Conservation (phyloP, 495 filamentous ascomycete species). For the Aspergillus coremiiformis region DNA sequence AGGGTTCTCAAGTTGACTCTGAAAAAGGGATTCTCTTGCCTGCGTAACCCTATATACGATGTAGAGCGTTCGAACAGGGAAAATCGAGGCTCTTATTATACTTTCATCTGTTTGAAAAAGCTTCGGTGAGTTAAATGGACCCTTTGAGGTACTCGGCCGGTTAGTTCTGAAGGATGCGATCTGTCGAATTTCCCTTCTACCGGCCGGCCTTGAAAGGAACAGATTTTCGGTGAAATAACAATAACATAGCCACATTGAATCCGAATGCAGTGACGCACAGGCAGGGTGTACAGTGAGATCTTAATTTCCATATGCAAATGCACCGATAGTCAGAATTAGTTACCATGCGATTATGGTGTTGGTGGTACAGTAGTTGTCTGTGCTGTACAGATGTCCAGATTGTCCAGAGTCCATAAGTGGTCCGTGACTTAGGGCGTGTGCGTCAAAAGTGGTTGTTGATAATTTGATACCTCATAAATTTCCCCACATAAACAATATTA, state of each 20-base stretch:
- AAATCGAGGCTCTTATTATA: background rate
- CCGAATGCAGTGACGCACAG: constrained; percentile 21
- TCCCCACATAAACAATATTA: background rate
- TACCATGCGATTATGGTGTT: background rate
- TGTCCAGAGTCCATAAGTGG: too few species aligned
- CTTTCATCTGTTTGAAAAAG: background rate
- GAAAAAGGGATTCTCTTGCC: too few species aligned
- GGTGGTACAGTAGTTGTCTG: background rate
- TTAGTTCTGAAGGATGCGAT: constrained; percentile 2
- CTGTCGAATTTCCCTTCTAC: too few species aligned
- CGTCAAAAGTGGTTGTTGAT: too few species aligned
- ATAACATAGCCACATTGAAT: constrained; percentile 13
- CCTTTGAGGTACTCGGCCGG: background rate
- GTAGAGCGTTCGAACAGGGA: too few species aligned
- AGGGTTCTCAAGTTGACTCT: too few species aligned
- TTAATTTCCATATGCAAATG: background rate
- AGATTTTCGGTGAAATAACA: background rate
- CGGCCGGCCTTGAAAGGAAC: too few species aligned
- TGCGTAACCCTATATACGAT: too few species aligned
- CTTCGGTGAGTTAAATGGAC: background rate
- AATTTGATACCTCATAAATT: background rate
- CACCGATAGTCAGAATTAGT: background rate
- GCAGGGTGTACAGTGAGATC: constrained; percentile 13
- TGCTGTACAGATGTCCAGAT: too few species aligned
- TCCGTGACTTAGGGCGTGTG: background rate